Evolutionary conservation across 2,329 filamentous ascomycete genomes (phyloP), one percentile per base, ranked within the genome.

Genomic region (Neofusicoccum kwambonambiense): DNA sequence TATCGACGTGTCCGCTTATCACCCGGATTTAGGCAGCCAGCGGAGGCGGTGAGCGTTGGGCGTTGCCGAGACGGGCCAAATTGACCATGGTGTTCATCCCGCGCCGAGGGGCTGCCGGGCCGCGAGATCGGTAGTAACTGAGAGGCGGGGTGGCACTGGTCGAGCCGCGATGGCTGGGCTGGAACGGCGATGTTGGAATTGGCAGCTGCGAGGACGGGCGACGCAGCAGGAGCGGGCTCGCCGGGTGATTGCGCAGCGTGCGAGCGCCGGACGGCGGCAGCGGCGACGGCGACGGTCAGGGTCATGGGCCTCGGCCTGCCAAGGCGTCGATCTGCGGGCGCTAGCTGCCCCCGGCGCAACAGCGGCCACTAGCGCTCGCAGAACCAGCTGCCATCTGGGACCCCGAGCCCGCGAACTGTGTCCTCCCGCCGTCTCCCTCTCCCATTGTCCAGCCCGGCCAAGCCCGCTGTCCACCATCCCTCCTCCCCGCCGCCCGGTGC

Each of bases 301-400:
- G 56, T 60, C 56, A 42, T 27, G 9, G 42, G 52, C 39, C 52
- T 17, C n/a, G 52, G 52, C 52, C 39, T 22, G 54, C 54, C 54
- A 60, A 47, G 56, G n/a, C 56, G 56, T 37, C 44, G 56, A 60
- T 60, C 56, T 19, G 31, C 56, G 56, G 56, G 56, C 56, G 41
- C 56, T 47, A 47, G 31, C 56, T 34, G 13, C 19, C n/a, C 7
- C 37, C 52, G 52, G 52, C 52, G 13, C 8, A 34, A n/a, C 47
- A 47, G 56, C 11, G 56, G 42, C 15, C 54, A 58, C 41, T 45
- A 58, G 54, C 54, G 27, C 54, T 45, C 39, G 39, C 42, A 60
- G 56, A 60, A 37, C 35, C 41, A 60, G 42, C 47, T n/a, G 9
- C 9, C 9, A 31, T 31, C 27, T 31, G 27, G 27, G 27, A 31